phyloP scores from a whole-genome alignment of 139 green algal genomes.

The Chlamydomonas applanata region DNA sequence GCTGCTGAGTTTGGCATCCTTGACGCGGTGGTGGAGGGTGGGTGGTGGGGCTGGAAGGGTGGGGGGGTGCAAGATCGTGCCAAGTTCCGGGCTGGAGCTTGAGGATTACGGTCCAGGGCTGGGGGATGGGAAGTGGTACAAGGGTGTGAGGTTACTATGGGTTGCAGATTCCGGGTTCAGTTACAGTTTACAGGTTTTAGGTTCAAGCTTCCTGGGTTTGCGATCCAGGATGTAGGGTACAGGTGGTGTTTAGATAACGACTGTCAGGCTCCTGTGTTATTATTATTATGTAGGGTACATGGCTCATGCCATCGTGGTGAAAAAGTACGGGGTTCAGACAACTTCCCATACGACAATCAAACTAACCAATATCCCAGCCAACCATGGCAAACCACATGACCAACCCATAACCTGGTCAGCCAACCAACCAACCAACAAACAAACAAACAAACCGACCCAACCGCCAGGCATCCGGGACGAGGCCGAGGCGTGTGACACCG shows the following conservation, averaged over 20 bases:
- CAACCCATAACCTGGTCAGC: neutral
- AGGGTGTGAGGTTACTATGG: too few relatives aligned
- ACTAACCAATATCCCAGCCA: too few relatives aligned
- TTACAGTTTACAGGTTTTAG: too few relatives aligned
- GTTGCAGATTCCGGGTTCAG: too few relatives aligned
- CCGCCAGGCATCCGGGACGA: slow-evolving; percentile 28
- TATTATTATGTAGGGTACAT: neutral
- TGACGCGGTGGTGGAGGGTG: slow-evolving; percentile 24
- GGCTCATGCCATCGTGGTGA: neutral
- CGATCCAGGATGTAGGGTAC: too few relatives aligned
- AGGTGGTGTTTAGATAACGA: too few relatives aligned
- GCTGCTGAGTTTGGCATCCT: slow-evolving; percentile 34
- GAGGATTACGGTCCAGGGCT: neutral
- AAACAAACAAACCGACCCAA: neutral
- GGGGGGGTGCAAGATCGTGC: neutral
- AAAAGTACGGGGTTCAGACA: too few relatives aligned
- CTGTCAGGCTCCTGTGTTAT: too few relatives aligned
- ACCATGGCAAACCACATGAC: neutral
- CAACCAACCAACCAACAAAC: too few relatives aligned
- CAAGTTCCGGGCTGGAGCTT: neutral
- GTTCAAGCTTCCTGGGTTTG: too few relatives aligned
- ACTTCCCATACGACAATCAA: too few relatives aligned
- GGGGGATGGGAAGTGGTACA: neutral
- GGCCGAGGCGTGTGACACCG: slow-evolving; percentile 29
- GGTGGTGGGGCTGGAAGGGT: too few relatives aligned